These are phyloP conservation scores for Pichia kudriavzevii DNA, from an alignment of 1,139 yeast species.

Conservation along the genomic window DNA sequence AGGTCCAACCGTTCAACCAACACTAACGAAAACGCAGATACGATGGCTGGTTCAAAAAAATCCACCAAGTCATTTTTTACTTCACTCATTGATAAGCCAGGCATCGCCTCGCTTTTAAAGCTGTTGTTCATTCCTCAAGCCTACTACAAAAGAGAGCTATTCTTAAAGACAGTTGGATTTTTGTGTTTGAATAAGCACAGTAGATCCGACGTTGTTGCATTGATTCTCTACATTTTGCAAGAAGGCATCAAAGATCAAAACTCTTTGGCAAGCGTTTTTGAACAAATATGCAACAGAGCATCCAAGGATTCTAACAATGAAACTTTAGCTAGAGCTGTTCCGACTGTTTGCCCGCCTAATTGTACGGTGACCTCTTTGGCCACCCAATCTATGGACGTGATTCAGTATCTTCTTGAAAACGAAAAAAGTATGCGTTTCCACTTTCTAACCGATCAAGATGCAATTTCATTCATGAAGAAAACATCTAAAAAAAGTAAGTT, in stretches of 20 bases:
- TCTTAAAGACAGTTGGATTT: conserved; percentile 60
- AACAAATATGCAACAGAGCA: conserved; percentile 42
- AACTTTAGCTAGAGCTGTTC: conserved; percentile 3
- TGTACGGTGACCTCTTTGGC: conserved; percentile 67
- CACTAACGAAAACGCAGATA: background rate
- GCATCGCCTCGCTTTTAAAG: conserved; percentile 67
- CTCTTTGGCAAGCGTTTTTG: conserved; percentile 59
- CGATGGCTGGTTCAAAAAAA: conserved; percentile 15
- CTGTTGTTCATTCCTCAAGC: conserved; percentile 70
- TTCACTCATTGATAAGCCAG: conserved; percentile 68
- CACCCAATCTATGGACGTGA: conserved; percentile 68
- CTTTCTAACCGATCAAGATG: conserved; percentile 77
- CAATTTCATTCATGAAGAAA: conserved; percentile 42
- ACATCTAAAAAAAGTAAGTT: conserved; percentile 31
- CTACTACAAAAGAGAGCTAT: conserved; percentile 52
- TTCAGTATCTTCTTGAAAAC: conserved; percentile 63
- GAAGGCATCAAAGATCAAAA: conserved; percentile 64
- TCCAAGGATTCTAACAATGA: conserved; percentile 4
- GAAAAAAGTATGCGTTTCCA: conserved; percentile 67
- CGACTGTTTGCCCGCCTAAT: conserved; percentile 40
- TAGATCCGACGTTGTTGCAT: conserved; percentile 66
- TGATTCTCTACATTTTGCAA: conserved; percentile 59
- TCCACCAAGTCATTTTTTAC: conserved; percentile 41
- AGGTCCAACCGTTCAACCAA: background rate
- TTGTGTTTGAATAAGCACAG: conserved; percentile 74